A percentile compares a stretch with the other conserved stretches of the same genome.
Conservation (phyloP, 768 basidiomycete genomes). For the Kwoniella pini region DNA sequence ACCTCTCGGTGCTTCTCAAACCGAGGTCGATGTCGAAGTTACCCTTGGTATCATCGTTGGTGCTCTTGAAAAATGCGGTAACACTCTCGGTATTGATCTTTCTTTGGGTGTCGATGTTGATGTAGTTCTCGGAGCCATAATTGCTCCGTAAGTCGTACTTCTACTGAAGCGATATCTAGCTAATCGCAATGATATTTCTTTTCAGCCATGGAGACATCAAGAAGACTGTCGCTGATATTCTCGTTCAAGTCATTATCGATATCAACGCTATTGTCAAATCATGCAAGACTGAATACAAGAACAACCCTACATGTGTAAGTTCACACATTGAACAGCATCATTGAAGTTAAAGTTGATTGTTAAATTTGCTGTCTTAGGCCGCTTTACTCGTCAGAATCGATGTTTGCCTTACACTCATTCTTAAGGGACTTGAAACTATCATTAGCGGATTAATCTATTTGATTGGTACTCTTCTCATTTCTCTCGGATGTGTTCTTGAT, state of each 20-base stretch:
- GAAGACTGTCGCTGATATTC: slow-evolving; percentile 14
- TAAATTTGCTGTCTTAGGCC: neutral
- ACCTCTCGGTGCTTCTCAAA: slow-evolving; percentile 2
- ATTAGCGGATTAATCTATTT: slow-evolving; percentile 7
- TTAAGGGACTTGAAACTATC: slow-evolving; percentile 7
- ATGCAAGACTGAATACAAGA: slow-evolving; percentile 6
- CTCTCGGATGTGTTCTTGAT: slow-evolving; percentile 7
- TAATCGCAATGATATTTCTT: neutral
- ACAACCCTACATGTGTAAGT: slow-evolving; percentile 17
- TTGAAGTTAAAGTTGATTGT: neutral
- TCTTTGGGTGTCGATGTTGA: slow-evolving; percentile 9
- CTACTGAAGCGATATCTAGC: too few relatives aligned
- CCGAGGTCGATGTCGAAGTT: slow-evolving; percentile 14
- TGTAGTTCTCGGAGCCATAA: slow-evolving; percentile 9
- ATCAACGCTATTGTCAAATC: slow-evolving; percentile 18
- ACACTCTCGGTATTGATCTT: slow-evolving; percentile 18
- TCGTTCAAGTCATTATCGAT: slow-evolving; percentile 12
- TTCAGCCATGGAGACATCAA: slow-evolving; percentile 14
- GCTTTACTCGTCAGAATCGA: slow-evolving; percentile 13
- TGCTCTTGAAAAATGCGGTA: slow-evolving; percentile 19
- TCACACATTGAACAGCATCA: neutral
- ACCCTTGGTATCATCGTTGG: slow-evolving; percentile 15
- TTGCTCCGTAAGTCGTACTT: neutral
- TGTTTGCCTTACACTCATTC: slow-evolving; percentile 4
- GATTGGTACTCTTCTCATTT: slow-evolving; percentile 6